phyloP scores from a whole-genome alignment of 192 early-diverging fungal species.

The Coemansia sp. region DNA sequence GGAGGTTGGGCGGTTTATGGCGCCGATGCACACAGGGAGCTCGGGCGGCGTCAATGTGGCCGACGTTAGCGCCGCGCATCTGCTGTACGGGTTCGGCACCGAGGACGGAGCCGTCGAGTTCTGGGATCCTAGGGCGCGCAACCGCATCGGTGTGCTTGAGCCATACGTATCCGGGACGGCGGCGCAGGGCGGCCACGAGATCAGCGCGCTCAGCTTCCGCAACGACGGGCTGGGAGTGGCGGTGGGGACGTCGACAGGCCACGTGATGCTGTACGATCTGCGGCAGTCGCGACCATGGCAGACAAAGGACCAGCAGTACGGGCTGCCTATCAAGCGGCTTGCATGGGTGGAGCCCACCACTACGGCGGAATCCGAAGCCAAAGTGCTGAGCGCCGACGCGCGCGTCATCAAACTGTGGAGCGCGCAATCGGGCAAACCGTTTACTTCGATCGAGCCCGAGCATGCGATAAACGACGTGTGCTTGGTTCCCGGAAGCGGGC shows the following conservation, averaged over 20 bases:
- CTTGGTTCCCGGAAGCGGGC: conserved; percentile 74
- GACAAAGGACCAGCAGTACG: conserved; percentile 98
- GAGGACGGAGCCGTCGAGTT: conserved; percentile 88
- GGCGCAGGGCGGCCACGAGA: conserved; percentile 49
- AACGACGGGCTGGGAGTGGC: conserved; percentile 82
- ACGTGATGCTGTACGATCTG: conserved; percentile 91
- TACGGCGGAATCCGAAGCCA: conserved; percentile 45
- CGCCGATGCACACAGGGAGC: conserved; percentile 71
- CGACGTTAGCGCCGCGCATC: conserved; percentile 87
- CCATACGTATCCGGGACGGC: conserved; percentile 49
- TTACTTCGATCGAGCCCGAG: conserved; percentile 89
- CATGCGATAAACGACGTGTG: conserved; percentile 93
- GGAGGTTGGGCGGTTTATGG: conserved; percentile 90
- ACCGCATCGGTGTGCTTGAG: conserved; percentile 70
- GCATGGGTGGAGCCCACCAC: conserved; percentile 65
- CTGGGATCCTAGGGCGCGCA: conserved; percentile 87
- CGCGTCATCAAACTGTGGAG: conserved; percentile 96
- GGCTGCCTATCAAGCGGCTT: conserved; percentile 85
- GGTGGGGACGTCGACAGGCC: conserved; percentile 88
- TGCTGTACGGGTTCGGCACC: conserved; percentile 88
- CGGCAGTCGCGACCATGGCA: conserved; percentile 77
- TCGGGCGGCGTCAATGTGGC: conserved; percentile 67
- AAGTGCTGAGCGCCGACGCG: conserved; percentile 83
- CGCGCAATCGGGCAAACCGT: conserved; percentile 74
- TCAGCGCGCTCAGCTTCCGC: conserved; percentile 78